Evolutionary conservation across 176 grass and related monocot species (phyloP).

Genomic region (Carex pumila): DNA sequence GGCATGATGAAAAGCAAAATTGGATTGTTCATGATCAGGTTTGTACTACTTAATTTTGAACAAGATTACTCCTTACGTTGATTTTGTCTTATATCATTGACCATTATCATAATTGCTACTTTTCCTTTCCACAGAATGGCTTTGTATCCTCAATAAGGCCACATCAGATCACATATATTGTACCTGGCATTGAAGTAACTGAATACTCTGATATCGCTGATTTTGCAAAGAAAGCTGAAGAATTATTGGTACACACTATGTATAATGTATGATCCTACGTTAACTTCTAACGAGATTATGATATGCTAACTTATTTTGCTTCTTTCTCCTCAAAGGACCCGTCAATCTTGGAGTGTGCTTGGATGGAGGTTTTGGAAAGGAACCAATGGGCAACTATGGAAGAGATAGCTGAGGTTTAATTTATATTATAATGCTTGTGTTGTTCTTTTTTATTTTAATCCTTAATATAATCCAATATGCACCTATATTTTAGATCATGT

Average conservation of each 20-base stretch:
- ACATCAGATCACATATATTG: slow-evolving; percentile 76
- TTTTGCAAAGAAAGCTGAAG: slow-evolving; percentile 67
- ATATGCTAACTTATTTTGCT: slow-evolving; percentile 4
- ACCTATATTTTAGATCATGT: slow-evolving; percentile 60
- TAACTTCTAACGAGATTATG: background rate
- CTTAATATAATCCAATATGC: background rate
- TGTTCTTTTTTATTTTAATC: background rate
- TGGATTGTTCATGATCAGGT: slow-evolving; percentile 92
- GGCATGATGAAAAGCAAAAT: slow-evolving; percentile 91
- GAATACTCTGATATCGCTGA: slow-evolving; percentile 63
- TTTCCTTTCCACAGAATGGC: slow-evolving; percentile 58
- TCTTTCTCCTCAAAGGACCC: slow-evolving; percentile 50
- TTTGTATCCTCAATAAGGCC: slow-evolving; percentile 77
- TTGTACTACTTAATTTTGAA: background rate
- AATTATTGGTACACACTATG: slow-evolving; percentile 53
- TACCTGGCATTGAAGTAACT: slow-evolving; percentile 68
- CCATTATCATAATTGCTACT: slow-evolving; percentile 15
- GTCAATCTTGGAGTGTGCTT: slow-evolving; percentile 78
- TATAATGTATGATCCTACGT: background rate
- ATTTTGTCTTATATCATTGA: background rate
- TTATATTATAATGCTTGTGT: background rate
- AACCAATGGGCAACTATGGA: slow-evolving; percentile 75
- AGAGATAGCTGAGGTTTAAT: slow-evolving; percentile 65
- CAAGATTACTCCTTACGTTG: background rate
- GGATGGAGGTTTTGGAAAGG: slow-evolving; percentile 85